phyloP scores from a whole-genome alignment of 192 early-diverging fungal species.

The Dispira simplex region DNA sequence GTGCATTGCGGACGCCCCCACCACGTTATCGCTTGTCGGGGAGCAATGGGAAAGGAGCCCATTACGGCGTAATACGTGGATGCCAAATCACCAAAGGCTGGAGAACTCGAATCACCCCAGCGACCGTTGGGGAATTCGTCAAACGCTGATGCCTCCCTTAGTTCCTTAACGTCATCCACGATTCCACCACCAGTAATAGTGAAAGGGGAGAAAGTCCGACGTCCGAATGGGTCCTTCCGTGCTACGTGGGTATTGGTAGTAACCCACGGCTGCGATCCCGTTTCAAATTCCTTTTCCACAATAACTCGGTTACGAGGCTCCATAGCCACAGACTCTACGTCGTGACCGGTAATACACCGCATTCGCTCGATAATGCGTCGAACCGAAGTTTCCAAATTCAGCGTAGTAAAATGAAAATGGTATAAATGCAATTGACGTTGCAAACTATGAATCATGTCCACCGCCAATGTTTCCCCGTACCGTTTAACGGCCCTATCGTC shows the following conservation, averaged over 20 bases:
- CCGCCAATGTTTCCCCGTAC: conserved; percentile 69
- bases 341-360: conserved; percentile 5
- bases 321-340: not conserved
- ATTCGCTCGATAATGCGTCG: conserved; percentile 68
- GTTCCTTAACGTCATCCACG: too few species aligned
- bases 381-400: conserved; percentile 79
- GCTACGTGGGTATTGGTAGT: too few species aligned
- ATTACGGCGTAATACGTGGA: too few species aligned
- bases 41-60: not conserved
- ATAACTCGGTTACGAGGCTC: too few species aligned
- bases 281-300: too few species aligned
- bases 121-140: conserved; percentile 98
- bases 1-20: conserved; percentile 23
- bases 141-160: conserved; percentile 24
- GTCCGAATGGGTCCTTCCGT: too few species aligned
- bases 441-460: conserved; percentile 46
- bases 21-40: conserved; percentile 26
- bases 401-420: conserved; percentile 89
- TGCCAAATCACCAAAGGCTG: conserved; percentile 22
- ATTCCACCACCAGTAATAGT: too few species aligned
- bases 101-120: conserved; percentile 94
- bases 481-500: conserved; percentile 96
- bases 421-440: conserved; percentile 18
- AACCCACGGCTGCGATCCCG: too few species aligned
- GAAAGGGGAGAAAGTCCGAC: too few species aligned